Percentiles rank a stretch among this genome's conserved stretches.
Evolutionary conservation across 352 stramenopile species (phyloP).

Genomic region (Phytophthora agathidicida): DNA sequence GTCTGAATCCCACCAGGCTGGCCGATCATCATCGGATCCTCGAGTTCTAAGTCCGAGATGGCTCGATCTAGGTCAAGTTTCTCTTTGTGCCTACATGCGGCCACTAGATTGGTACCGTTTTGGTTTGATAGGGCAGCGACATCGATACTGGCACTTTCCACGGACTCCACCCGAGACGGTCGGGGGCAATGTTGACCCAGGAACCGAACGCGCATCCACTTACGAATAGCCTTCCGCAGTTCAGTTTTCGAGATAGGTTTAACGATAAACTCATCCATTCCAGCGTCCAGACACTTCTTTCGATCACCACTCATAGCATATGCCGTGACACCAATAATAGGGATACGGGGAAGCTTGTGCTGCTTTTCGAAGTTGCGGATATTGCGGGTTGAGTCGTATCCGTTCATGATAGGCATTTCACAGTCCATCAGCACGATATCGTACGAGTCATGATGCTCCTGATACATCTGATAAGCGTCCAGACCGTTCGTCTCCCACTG

Average conservation of each 20-base stretch:
- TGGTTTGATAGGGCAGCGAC: conserved; percentile 35
- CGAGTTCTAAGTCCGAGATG: conserved; percentile 85
- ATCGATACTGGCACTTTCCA: conserved; percentile 5
- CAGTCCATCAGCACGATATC: conserved; percentile 88
- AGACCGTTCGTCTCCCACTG: conserved; percentile 85
- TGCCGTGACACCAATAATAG: conserved; percentile 84
- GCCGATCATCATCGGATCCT: conserved; percentile 88
- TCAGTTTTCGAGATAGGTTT: conserved; percentile 82
- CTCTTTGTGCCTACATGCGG: conserved; percentile 77
- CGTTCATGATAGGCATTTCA: conserved; percentile 90
- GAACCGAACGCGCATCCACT: conserved; percentile 84
- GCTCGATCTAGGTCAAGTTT: conserved; percentile 77
- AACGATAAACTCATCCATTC: conserved; percentile 90
- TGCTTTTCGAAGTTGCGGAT: conserved; percentile 78
- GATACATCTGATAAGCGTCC: conserved; percentile 74
- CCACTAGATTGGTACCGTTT: conserved; percentile 62
- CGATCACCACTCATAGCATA: conserved; percentile 88
- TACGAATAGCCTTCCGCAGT: conserved; percentile 68
- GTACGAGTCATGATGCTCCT: conserved; percentile 77
- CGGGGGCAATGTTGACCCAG: conserved; percentile 50
- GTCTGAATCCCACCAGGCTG: conserved; percentile 47
- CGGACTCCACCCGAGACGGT: conserved; percentile 14
- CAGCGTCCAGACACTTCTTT: conserved; percentile 81
- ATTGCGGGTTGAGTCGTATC: conserved; percentile 72
- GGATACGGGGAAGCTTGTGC: conserved; percentile 70